Conservation (phyloP, 2,329 filamentous ascomycete genomes). For the Anisogramma anomala region DNA sequence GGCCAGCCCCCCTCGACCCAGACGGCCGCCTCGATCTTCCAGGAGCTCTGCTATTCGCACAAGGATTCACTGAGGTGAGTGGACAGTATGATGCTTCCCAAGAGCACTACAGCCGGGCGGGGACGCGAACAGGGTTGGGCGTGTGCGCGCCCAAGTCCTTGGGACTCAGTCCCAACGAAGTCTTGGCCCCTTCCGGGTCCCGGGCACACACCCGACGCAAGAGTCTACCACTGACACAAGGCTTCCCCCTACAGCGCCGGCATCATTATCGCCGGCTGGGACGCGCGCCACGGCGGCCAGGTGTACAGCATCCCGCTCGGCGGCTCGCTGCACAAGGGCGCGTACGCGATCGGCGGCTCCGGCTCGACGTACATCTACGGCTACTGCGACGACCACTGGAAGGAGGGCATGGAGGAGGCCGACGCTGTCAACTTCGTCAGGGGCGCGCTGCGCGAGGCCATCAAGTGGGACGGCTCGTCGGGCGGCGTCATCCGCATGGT, state of each 20-base stretch:
- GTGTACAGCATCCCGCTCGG: slow-evolving; percentile 96
- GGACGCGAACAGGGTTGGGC: too few species aligned
- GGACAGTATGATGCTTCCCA: too few species aligned
- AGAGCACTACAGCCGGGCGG: too few species aligned
- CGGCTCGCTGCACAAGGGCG: slow-evolving; percentile 92
- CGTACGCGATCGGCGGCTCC: slow-evolving; percentile 90
- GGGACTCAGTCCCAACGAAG: too few species aligned
- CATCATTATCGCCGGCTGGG: slow-evolving; percentile 97
- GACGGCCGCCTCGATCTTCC: slow-evolving; percentile 89
- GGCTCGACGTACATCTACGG: slow-evolving; percentile 99
- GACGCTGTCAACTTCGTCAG: slow-evolving; percentile 92
- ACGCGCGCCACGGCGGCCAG: slow-evolving; percentile 86
- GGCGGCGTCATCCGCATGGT: slow-evolving; percentile 98
- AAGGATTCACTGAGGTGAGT: slow-evolving; percentile 82
- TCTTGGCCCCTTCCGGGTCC: too few species aligned
- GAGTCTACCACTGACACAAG: too few species aligned
- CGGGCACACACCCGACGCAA: too few species aligned
- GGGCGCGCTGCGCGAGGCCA: slow-evolving; percentile 78
- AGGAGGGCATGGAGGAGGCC: slow-evolving; percentile 82
- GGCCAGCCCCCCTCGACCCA: slow-evolving; percentile 86
- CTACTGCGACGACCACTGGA: slow-evolving; percentile 95
- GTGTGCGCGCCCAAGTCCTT: too few species aligned
- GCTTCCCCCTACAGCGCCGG: slow-evolving; percentile 65
- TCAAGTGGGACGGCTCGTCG: slow-evolving; percentile 99
- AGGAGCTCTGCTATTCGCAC: slow-evolving; percentile 96